Evolutionary conservation across 345 rosid species (phyloP), one percentile per base, ranked within the genome.

Genomic region (Litchi chinensis): DNA sequence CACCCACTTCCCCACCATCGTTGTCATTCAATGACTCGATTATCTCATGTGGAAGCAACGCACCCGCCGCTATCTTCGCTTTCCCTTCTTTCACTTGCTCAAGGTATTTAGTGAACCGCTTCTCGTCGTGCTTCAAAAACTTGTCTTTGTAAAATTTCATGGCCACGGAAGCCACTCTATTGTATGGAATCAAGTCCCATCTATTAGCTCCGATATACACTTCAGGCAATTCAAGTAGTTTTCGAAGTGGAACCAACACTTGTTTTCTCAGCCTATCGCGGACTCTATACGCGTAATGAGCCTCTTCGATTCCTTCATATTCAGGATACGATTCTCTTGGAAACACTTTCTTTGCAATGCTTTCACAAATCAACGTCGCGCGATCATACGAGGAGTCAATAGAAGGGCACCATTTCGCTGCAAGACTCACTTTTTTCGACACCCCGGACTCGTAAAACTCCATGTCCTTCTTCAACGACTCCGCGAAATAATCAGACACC

Each of bases 381-480:
- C 46, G 64, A 82, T 91, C 94, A 22, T 88, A 91, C 0, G 93
- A 86, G 0, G 91, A 89, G 26, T 89, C 91, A 0, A 89, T 70
- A 0, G 91, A 93, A 0, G 94, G 93, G 32, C 94, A 91, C 93
- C 97, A 93, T 43, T 93, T 91, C 0, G 93, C 93, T 0, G 95
- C 94, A 0, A 93, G 87, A 72, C 92, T 84, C 43, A 91, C 57
- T 70, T 88, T 86, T 43, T n/a, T 77, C 0, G 74, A 6, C 18
- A 83, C 66, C 0, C 85, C 86, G 0, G 89, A 83, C 0, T 79
- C 77, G 66, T 87, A 70, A 6, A 62, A 72, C 73, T 59, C 73
- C 70, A 88, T 3, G 26, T 91, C 91, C 0, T 39, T 70, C 41
- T 48, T 86, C 8, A 90, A 69, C 16, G 73, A 76, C 26, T 79